These are phyloP conservation scores for Russula vinacea DNA, from an alignment of 768 basidiomycete species.

Conservation along the genomic window DNA sequence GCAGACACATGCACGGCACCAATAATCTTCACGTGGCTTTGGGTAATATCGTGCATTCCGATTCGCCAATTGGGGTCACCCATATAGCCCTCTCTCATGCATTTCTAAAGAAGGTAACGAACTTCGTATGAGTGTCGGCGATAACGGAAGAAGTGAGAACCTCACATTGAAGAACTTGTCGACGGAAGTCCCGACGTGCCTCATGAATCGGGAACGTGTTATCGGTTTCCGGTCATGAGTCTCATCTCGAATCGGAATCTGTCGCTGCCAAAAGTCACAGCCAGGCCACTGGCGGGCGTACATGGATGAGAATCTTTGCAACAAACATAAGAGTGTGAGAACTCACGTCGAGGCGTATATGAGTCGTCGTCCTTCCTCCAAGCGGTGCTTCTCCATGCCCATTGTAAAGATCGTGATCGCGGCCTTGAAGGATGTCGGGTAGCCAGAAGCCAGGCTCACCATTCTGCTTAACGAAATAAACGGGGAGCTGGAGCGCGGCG, in stretches of 20 bases:
- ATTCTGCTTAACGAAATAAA: conserved; percentile 7
- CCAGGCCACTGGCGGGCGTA: conserved; percentile 12
- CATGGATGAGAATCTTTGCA: background rate
- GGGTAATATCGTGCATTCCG: conserved; percentile 2
- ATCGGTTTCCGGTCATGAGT: conserved; percentile 2
- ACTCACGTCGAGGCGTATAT: conserved; percentile 12
- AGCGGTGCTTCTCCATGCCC: background rate
- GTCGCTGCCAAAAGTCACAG: background rate
- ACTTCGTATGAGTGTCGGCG: background rate
- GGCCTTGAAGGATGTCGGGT: conserved; percentile 12
- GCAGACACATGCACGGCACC: conserved; percentile 20
- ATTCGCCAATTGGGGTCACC: background rate
- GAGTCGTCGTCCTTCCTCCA: background rate
- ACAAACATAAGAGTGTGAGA: background rate
- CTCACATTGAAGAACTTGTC: conserved; percentile 15
- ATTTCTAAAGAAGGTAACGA: background rate
- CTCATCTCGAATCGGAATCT: conserved; percentile 14
- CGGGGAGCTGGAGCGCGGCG: conserved; percentile 9
- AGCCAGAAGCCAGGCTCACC: conserved; percentile 10
- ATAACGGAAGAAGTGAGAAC: background rate
- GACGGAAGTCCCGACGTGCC: background rate
- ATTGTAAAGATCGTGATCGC: conserved; percentile 4
- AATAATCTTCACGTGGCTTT: conserved; percentile 11
- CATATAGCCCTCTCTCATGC: background rate
- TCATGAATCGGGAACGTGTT: conserved; percentile 18